Percentiles rank a stretch among this genome's conserved stretches.
Conservation (phyloP, 805 yeast genomes). For the Nakazawaea ernobii region DNA sequence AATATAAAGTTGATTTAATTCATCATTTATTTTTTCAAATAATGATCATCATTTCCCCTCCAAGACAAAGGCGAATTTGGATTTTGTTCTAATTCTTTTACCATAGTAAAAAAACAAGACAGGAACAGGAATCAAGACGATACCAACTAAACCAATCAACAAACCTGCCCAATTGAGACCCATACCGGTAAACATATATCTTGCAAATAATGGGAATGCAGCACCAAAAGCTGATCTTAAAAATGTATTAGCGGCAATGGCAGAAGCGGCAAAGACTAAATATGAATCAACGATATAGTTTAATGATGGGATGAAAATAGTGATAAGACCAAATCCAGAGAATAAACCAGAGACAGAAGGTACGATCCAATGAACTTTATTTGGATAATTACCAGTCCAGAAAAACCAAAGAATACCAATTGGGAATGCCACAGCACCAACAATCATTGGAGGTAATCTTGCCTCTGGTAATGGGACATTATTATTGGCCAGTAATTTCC, state of each 20-base stretch:
- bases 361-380: conserved; percentile 63
- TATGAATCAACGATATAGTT: conserved; percentile 60
- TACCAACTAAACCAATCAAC: conserved; percentile 46
- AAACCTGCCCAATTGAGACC: conserved; percentile 52
- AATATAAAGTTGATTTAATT: too few relatives aligned
- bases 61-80: conserved; percentile 11
- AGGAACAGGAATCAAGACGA: conserved; percentile 50
- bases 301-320: conserved; percentile 53
- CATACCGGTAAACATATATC: conserved; percentile 43
- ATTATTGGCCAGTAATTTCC: conserved; percentile 42
- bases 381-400: conserved; percentile 78
- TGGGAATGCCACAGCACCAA: conserved; percentile 67
- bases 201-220: conserved; percentile 55
- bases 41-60: conserved; percentile 16
- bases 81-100: conserved; percentile 25
- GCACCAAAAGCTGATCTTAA: conserved; percentile 55
- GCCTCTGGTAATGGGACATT: conserved; percentile 72
- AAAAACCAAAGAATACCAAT: conserved; percentile 80
- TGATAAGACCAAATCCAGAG: conserved; percentile 47
- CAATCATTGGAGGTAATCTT: conserved; percentile 70
- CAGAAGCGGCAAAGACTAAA: conserved; percentile 53
- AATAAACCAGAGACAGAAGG: conserved; percentile 15
- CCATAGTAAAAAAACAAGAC: conserved; percentile 48
- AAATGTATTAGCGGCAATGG: conserved; percentile 60
- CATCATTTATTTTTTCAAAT: not conserved